Evolutionary conservation across 768 basidiomycete species (phyloP).

Genomic region (Lentinula boryana): DNA sequence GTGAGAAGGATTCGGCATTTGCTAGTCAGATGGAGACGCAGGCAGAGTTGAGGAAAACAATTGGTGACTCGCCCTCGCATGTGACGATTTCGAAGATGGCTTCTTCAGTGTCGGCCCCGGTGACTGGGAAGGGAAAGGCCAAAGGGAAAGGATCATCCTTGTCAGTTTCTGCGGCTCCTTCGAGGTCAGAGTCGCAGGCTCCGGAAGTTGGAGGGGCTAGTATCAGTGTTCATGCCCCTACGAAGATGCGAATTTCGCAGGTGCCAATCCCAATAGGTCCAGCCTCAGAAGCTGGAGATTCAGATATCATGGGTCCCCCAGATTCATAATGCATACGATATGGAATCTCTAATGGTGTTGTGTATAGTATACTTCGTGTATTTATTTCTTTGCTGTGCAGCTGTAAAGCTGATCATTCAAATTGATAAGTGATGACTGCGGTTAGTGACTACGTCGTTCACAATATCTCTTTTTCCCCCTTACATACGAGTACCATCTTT

Average conservation of each 20-base stretch:
- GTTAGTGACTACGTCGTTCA: not conserved
- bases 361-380: not conserved
- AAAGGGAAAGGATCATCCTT: conserved; percentile 39
- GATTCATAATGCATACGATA: conserved; percentile 14
- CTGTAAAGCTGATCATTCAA: not conserved
- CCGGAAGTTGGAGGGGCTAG: conserved; percentile 29
- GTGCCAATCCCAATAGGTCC: conserved; percentile 36
- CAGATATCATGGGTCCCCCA: conserved; percentile 30
- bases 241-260: conserved; percentile 53
- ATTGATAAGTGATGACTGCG: not conserved
- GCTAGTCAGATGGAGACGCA: conserved; percentile 29
- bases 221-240: conserved; percentile 38
- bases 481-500: not conserved
- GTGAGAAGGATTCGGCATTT: conserved; percentile 71
- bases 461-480: not conserved
- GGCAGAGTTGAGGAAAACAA: conserved; percentile 21
- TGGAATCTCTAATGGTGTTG: not conserved
- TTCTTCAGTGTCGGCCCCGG: conserved; percentile 41
- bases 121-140: conserved; percentile 29
- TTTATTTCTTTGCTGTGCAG: not conserved
- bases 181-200: conserved; percentile 49
- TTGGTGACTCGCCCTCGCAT: conserved; percentile 23
- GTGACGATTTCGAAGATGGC: conserved; percentile 32
- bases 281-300: conserved; percentile 46
- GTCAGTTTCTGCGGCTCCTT: conserved; percentile 46